Evolutionary conservation across 1,284 basidiomycete genomes (phyloP).

Genomic region (Ceratorhiza oryzae-sativae): DNA sequence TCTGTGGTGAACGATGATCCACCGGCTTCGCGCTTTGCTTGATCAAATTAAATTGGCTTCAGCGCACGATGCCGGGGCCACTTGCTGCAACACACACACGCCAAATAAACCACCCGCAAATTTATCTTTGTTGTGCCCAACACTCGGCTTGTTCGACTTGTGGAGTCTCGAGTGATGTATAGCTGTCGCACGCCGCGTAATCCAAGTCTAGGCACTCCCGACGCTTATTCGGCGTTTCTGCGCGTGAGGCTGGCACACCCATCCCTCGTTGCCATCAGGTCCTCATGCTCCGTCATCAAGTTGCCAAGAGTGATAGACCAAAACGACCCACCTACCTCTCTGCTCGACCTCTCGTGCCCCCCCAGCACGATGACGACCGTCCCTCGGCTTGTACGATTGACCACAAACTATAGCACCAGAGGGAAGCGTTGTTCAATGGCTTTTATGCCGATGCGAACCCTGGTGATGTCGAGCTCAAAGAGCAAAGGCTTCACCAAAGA

Average conservation of each 20-base stretch:
- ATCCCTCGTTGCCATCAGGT: neutral
- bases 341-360: neutral
- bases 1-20: neutral
- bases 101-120: too few species aligned
- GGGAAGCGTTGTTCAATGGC: constrained; percentile 10
- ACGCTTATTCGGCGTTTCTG: neutral
- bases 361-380: neutral
- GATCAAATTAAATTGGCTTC: neutral
- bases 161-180: neutral
- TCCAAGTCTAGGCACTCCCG: neutral
- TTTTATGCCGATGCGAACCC: neutral
- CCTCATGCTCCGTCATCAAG: neutral
- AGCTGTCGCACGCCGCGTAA: neutral
- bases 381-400: neutral
- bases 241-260: neutral
- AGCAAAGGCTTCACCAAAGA: constrained; percentile 7
- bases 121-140: neutral
- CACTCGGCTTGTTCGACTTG: neutral
- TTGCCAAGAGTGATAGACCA: neutral
- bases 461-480: neutral
- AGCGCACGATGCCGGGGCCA: too few species aligned
- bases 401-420: neutral
- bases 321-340: neutral
- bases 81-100: too few species aligned
- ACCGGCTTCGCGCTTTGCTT: neutral